Base-by-base conservation (phyloP, 2,329 filamentous ascomycete genomes). In the Diaporthe amygdali region DNA sequence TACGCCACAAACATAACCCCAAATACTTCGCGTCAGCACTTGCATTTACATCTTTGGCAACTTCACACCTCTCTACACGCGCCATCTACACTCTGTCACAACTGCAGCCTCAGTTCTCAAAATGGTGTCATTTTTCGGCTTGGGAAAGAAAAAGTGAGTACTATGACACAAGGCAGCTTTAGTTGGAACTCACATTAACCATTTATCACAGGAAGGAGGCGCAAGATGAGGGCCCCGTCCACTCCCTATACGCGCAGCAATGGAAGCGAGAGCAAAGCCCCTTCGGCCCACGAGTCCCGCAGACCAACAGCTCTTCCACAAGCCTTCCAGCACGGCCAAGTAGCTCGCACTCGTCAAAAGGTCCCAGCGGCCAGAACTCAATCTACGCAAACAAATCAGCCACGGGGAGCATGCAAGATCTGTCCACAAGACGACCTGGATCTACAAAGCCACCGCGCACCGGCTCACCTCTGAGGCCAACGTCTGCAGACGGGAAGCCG, bases 221-320 rank as follows among this genome's bases (percentile, higher is more conserved):
- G 20, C 59, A 22, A 30, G 59, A n/a, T n/a, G n/a, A 63, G 1
- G 59, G 41, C 41, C 59, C 59, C 9, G 59, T 63, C 27, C 59
- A 63, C 59, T 63, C 59, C 5, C 59, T 63, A 15, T 47, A 63
- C 59, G 59, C 59, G 8, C 59, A 63, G 22, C 59, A 63, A 63
- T 63, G 59, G 59, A 63, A 63, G 41, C 59, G 59, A 25, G 59
- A 63, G 3, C 59, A 63, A 41, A 63, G 59, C 59, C 59, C 59
- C 12, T 47, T 63, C 14, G 59, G 59, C 41, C 59, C 59, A 34
- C 59, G 59, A 34, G 46, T 3, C 2, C 59, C 59, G 4, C 41
- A 47, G 41, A 25, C 7, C 59, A 47, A 47, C 27, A 34, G 41
- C 14, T 47, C 59, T 34, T 47, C 59, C 41, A 47, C 59, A n/a